Evolutionary conservation across 768 basidiomycete genomes (phyloP).

Genomic region (Collybia sordida): DNA sequence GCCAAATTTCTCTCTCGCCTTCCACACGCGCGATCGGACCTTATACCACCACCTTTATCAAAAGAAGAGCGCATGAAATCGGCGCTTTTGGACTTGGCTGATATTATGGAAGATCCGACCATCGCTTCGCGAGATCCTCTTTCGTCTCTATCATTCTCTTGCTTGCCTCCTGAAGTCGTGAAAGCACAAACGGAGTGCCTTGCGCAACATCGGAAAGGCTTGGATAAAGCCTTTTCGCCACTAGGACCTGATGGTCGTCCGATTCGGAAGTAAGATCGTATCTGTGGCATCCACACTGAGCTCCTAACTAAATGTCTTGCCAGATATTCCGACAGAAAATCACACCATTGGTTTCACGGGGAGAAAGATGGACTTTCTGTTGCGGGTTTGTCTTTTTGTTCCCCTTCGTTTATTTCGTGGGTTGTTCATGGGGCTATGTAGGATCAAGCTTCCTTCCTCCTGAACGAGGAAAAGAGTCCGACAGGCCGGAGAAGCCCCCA

Average conservation of each 20-base stretch:
- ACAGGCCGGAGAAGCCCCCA: constrained; percentile 32
- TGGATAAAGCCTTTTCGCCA: constrained; percentile 52
- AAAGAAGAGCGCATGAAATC: constrained; percentile 49
- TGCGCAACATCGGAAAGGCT: constrained; percentile 42
- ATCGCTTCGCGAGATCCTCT: constrained; percentile 51
- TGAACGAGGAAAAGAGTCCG: constrained; percentile 17
- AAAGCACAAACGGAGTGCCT: constrained; percentile 52
- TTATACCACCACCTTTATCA: constrained; percentile 32
- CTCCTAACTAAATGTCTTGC: background rate
- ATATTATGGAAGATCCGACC: constrained; percentile 43
- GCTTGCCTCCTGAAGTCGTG: constrained; percentile 50
- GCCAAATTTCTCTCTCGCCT: constrained; percentile 59
- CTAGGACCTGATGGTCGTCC: constrained; percentile 58
- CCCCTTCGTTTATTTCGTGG: background rate
- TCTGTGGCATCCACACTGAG: constrained; percentile 1
- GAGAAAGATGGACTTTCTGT: constrained; percentile 57
- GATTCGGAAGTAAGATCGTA: constrained; percentile 51
- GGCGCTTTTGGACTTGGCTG: constrained; percentile 54
- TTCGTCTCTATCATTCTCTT: constrained; percentile 70
- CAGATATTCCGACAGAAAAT: constrained; percentile 59
- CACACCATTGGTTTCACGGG: constrained; percentile 64
- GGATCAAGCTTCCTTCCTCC: constrained; percentile 16
- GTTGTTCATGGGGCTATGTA: background rate
- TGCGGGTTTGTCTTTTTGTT: constrained; percentile 36
- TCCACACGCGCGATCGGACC: constrained; percentile 48